Percentiles rank a stretch among this genome's conserved stretches.
Evolutionary conservation across 768 basidiomycete species (phyloP).

Genomic region (Lentinula sp.): DNA sequence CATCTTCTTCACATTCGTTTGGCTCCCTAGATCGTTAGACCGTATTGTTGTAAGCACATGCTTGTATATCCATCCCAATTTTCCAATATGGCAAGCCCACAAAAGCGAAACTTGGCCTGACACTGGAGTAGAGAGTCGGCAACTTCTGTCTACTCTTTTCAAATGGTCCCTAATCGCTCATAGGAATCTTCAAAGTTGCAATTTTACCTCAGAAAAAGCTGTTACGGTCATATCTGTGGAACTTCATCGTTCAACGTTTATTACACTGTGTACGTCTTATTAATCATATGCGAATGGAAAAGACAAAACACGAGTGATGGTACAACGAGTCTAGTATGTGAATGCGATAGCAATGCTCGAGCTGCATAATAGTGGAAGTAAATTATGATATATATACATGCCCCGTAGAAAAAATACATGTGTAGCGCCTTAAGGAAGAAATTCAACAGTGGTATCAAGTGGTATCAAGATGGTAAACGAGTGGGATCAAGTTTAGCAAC

Average conservation of each 20-base stretch:
- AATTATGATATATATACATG: background rate
- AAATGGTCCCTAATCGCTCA: too few species aligned
- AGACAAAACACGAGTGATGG: too few species aligned
- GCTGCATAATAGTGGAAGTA: background rate
- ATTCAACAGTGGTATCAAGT: background rate
- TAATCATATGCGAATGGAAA: too few species aligned
- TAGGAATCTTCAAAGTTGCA: too few species aligned
- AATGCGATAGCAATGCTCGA: background rate
- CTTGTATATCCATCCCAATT: background rate
- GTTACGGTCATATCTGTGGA: too few species aligned
- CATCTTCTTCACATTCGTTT: background rate
- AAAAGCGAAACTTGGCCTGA: too few species aligned
- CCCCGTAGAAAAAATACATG: background rate
- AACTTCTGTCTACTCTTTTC: too few species aligned
- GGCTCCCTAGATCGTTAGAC: background rate
- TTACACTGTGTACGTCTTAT: too few species aligned
- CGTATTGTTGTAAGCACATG: background rate
- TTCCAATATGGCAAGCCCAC: too few species aligned
- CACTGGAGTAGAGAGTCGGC: too few species aligned
- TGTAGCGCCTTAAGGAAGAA: background rate
- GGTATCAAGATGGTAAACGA: conserved; percentile 40
- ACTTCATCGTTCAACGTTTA: background rate
- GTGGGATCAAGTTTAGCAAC: conserved; percentile 80
- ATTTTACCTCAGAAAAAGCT: too few species aligned
- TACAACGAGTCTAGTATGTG: background rate